These are phyloP conservation scores for Dendrostoma leiphaemia DNA, from an alignment of 2,329 filamentous ascomycete genomes.

Conservation along the genomic window DNA sequence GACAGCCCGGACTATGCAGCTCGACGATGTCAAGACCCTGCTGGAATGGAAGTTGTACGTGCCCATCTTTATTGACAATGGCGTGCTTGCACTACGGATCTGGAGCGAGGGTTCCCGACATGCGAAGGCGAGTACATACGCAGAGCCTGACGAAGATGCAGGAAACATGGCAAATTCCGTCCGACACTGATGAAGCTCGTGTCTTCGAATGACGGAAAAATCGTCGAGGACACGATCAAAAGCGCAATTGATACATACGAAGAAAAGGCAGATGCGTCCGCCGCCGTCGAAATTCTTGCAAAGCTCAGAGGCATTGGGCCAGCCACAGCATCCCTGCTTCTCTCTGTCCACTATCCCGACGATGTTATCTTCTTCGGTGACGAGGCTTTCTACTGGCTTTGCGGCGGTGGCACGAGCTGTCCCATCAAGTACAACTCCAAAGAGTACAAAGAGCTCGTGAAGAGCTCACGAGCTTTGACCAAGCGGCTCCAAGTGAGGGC, in stretches of 20 bases:
- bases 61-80: background rate
- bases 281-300: conserved; percentile 52
- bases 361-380: conserved; percentile 75
- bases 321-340: conserved; percentile 72
- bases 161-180: conserved; percentile 60
- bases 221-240: conserved; percentile 47
- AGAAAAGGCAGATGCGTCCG: conserved; percentile 30
- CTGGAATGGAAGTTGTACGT: conserved; percentile 72
- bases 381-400: conserved; percentile 73
- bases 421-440: conserved; percentile 67
- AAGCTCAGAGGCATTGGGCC: conserved; percentile 74
- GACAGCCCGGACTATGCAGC: conserved; percentile 42
- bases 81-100: background rate
- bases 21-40: conserved; percentile 57
- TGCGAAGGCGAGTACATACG: no score
- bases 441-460: conserved; percentile 62
- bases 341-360: conserved; percentile 61
- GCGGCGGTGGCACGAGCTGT: conserved; percentile 47
- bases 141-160: conserved; percentile 28
- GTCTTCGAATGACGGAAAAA: conserved; percentile 54
- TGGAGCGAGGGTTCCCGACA: no score
- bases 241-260: conserved; percentile 50
- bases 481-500: conserved; percentile 53
- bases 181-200: conserved; percentile 60
- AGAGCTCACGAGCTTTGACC: conserved; percentile 39